These are phyloP conservation scores for Aspergillus tubingensis DNA, from an alignment of 2,329 filamentous ascomycete genomes.

Conservation along the genomic window DNA sequence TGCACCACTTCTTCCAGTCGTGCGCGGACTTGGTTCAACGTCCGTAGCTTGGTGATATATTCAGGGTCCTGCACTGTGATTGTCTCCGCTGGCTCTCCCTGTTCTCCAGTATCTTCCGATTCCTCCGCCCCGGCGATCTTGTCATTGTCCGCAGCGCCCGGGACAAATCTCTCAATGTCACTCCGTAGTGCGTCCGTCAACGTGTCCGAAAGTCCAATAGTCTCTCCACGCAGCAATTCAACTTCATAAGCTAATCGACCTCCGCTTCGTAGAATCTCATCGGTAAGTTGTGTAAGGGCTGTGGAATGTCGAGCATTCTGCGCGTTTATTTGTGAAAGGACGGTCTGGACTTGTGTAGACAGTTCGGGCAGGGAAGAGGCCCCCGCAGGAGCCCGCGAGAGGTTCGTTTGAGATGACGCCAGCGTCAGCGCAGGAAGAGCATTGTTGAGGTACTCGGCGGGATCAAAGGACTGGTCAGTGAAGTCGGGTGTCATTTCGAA, in stretches of 20 bases:
- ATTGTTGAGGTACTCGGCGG: constrained; percentile 81
- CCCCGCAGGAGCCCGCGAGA: constrained; percentile 36
- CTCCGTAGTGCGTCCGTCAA: constrained; percentile 70
- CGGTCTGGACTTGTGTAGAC: constrained; percentile 75
- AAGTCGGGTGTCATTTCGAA: constrained; percentile 67
- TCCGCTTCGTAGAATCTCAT: constrained; percentile 89
- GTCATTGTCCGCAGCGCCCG: constrained; percentile 41
- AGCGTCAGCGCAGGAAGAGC: constrained; percentile 68
- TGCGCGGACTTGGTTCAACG: constrained; percentile 75
- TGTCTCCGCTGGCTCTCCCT: constrained; percentile 14
- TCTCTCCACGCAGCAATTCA: constrained; percentile 86
- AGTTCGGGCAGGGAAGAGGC: constrained; percentile 70
- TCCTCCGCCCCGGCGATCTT: constrained; percentile 6
- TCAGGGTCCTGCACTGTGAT: constrained; percentile 50
- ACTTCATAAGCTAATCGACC: constrained; percentile 91
- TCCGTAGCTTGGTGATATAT: constrained; percentile 77
- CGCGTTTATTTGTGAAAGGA: constrained; percentile 84
- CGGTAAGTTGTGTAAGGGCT: constrained; percentile 83
- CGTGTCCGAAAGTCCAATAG: constrained; percentile 74
- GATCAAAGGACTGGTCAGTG: constrained; percentile 73
- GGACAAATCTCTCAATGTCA: constrained; percentile 73
- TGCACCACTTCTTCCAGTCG: constrained; percentile 89
- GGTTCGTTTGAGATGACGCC: constrained; percentile 39
- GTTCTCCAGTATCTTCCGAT: not conserved
- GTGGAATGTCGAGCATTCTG: constrained; percentile 81